phyloP scores from a whole-genome alignment of 805 yeast genomes.

The Kluyveromyces lactis region DNA sequence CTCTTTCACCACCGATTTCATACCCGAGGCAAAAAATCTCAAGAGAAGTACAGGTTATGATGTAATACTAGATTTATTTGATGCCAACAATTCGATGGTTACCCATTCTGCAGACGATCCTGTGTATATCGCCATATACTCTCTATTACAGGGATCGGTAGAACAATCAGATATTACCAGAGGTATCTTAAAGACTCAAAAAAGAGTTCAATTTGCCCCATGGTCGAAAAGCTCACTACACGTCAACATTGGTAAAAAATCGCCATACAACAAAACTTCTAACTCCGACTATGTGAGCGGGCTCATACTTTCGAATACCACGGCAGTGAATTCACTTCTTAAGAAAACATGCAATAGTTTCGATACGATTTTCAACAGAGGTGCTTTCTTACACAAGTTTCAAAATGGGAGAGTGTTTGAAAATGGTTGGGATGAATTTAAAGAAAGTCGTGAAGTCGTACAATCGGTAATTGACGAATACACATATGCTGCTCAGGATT shows the following conservation, averaged over 20 bases:
- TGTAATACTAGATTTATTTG: conserved; percentile 71
- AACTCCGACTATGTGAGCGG: conserved; percentile 56
- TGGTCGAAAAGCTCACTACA: conserved; percentile 79
- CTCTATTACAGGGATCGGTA: conserved; percentile 53
- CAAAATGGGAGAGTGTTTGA: conserved; percentile 35
- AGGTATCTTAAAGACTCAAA: conserved; percentile 55
- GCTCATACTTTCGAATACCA: conserved; percentile 73
- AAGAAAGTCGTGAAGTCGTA: conserved; percentile 66
- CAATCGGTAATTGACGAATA: conserved; percentile 72
- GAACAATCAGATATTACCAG: conserved; percentile 68
- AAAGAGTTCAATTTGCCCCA: conserved; percentile 68
- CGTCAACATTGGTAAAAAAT: conserved; percentile 64
- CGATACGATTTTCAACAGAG: conserved; percentile 68
- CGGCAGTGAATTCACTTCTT: conserved; percentile 62
- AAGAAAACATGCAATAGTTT: conserved; percentile 64
- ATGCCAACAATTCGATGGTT: conserved; percentile 71
- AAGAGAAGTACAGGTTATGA: conserved; percentile 77
- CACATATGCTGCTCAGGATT: conserved; percentile 55
- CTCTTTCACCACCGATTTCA: conserved; percentile 67
- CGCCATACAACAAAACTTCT: conserved; percentile 40
- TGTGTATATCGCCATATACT: conserved; percentile 59
- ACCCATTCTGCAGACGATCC: conserved; percentile 35
- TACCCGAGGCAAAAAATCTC: conserved; percentile 48
- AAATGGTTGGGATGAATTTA: conserved; percentile 56
- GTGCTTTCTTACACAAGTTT: conserved; percentile 80